These are phyloP conservation scores for Thermoascus crustaceus DNA, from an alignment of 2,329 filamentous ascomycete genomes.

Conservation along the genomic window DNA sequence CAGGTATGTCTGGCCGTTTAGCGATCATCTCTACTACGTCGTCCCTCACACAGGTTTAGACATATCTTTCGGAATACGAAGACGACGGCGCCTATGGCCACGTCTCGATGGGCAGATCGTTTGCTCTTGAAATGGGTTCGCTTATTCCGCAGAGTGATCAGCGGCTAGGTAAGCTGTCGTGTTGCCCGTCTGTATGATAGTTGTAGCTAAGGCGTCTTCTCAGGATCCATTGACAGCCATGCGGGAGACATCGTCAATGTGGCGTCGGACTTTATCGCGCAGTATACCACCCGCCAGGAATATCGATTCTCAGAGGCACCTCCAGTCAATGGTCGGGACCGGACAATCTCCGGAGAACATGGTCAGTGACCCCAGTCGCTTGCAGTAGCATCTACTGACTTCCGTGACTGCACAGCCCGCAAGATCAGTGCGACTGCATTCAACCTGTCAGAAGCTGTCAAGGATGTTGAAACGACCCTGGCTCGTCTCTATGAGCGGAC, in stretches of 20 bases:
- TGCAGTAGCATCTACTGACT: neutral
- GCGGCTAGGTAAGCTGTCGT: constrained; percentile 49
- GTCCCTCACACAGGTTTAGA: constrained; percentile 41
- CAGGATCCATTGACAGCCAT: constrained; percentile 63
- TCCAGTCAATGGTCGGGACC: constrained; percentile 25
- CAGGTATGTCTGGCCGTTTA: constrained; percentile 35
- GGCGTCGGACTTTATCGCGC: constrained; percentile 89
- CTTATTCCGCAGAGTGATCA: constrained; percentile 80
- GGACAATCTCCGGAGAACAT: constrained; percentile 6
- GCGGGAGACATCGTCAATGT: constrained; percentile 74
- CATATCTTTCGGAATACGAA: constrained; percentile 89
- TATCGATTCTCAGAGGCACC: constrained; percentile 75
- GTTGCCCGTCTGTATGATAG: neutral
- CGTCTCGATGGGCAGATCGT: constrained; percentile 84
- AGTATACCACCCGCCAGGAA: constrained; percentile 94
- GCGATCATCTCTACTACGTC: constrained; percentile 1
- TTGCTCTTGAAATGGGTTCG: constrained; percentile 87
- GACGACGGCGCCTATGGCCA: constrained; percentile 88
- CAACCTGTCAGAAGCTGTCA: constrained; percentile 19
- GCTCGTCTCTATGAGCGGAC: constrained; percentile 65
- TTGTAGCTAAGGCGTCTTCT: neutral
- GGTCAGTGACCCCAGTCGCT: constrained; percentile 8
- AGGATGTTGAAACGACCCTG: constrained; percentile 51
- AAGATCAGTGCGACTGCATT: neutral
- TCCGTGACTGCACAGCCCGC: neutral